These are phyloP conservation scores for Epichloe typhina DNA, from an alignment of 2,329 filamentous ascomycete species.

Conservation along the genomic window DNA sequence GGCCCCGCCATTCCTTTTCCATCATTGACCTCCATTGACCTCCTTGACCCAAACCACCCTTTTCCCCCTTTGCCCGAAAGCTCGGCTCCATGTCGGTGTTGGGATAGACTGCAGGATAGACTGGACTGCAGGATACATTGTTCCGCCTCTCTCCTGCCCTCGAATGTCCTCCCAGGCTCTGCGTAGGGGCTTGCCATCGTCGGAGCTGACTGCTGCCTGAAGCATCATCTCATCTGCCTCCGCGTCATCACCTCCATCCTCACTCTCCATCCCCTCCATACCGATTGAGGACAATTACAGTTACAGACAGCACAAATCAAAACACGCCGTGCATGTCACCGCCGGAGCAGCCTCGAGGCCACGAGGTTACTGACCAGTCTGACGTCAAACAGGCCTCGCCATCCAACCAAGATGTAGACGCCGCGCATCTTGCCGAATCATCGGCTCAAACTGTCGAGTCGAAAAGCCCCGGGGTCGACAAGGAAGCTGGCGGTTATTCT, in stretches of 20 bases:
- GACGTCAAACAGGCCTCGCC: conserved; percentile 2
- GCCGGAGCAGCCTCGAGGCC: conserved; percentile 17
- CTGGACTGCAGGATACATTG: not conserved
- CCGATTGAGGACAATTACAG: not conserved
- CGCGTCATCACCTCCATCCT: not conserved
- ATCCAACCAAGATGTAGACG: conserved; percentile 1
- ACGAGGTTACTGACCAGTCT: conserved; percentile 8
- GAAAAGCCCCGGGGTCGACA: not conserved
- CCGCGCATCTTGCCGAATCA: not conserved
- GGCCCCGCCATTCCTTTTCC: no score
- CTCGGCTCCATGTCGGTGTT: not conserved
- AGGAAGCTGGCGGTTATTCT: not conserved
- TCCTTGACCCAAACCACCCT: not conserved
- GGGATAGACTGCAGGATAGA: not conserved
- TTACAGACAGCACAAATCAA: not conserved
- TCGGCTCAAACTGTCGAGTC: not conserved
- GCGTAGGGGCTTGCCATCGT: not conserved
- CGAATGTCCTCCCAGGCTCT: not conserved
- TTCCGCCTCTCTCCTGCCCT: not conserved
- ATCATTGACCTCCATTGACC: no score
- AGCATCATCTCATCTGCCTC: no score
- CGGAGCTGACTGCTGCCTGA: not conserved
- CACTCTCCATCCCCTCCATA: not conserved
- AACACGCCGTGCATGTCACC: conserved; percentile 22
- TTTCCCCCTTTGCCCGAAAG: not conserved